A percentile compares a stretch with the other conserved stretches of the same genome.
These are phyloP conservation scores for Starmera pachycereana DNA, from an alignment of 805 yeast species.

Conservation along the genomic window DNA sequence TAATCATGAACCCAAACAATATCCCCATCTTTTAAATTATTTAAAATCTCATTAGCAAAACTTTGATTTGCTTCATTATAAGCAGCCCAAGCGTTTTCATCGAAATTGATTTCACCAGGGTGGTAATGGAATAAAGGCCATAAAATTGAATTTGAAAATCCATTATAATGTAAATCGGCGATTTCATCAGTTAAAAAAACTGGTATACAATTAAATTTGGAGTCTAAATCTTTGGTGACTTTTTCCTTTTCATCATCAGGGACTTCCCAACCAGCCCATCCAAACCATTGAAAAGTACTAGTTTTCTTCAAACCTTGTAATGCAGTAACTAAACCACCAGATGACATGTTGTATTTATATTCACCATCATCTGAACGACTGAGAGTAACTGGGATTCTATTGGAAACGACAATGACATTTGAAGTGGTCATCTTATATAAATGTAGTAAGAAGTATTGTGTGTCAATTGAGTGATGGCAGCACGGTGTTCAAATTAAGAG, in stretches of 20 bases:
- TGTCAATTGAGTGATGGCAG: neutral
- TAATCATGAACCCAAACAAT: conserved; percentile 97
- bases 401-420: conserved; percentile 85
- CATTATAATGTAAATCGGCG: conserved; percentile 95
- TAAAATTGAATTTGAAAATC: conserved; percentile 85
- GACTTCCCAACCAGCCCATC: conserved; percentile 94
- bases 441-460: neutral
- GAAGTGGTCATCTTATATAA: conserved; percentile 25
- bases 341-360: conserved; percentile 83
- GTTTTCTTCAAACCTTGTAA: conserved; percentile 80
- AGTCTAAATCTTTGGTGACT: conserved; percentile 61
- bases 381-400: conserved; percentile 91
- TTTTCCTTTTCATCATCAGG: conserved; percentile 63
- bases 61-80: conserved; percentile 83
- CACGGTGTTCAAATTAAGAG: too few relatives aligned
- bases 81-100: conserved; percentile 96
- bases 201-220: conserved; percentile 83
- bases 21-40: conserved; percentile 69
- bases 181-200: conserved; percentile 78
- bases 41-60: conserved; percentile 68
- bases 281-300: conserved; percentile 90
- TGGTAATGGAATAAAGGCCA: conserved; percentile 99
- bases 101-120: conserved; percentile 98
- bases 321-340: conserved; percentile 96
- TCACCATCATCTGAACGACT: conserved; percentile 48